Base-by-base conservation (phyloP, 129 eudicot species). In the Smallanthus sonchifolius region DNA sequence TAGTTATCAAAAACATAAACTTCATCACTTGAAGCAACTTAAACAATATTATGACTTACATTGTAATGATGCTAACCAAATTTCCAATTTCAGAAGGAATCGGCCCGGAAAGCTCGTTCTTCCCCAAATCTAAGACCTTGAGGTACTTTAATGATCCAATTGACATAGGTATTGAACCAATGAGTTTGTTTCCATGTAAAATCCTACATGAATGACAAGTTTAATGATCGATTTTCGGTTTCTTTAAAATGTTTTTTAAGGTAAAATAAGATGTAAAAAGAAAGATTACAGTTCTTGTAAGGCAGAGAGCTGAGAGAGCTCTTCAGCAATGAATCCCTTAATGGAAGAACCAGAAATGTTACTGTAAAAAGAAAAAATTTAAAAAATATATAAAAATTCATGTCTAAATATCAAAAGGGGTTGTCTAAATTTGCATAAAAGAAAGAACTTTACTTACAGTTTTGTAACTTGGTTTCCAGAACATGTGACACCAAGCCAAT, bases 121-220 rank as follows among this genome's bases (percentile, higher is more conserved):
- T 81, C 68, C 97, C 93, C 82, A 95, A 84, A 85, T 95, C 99
- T 86, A 95, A 84, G 56, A 84, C 87, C 78, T 67, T 82, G 67
- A 95, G 90, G 77, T 77, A 64, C 76, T 88, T 88, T 82, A 95
- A 73, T 84, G 76, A 34, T 73, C 97, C 96, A 67, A 95, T 85
- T 79, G 90, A 91, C 79, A 75, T 85, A 6, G 99, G 99, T 68
- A 95, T 91, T 65, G 88, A n/a, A 71, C 99, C 97, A 68, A 91
- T 84, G 70, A 95, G 81, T 77, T 75, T 79, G 77, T 95, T 95
- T 54, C 86, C 96, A 83, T 86, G 88, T 74, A 95, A 83, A 60
- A 88, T 65, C 77, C 99, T 95, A 83, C 55, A 81, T 54, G 10
- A 54, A 42, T 34, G 52, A 52, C 39, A 40, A 54, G 17, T 72